These are phyloP conservation scores for Trichophyton verrucosum DNA, from an alignment of 2,329 filamentous ascomycete genomes.

Conservation along the genomic window DNA sequence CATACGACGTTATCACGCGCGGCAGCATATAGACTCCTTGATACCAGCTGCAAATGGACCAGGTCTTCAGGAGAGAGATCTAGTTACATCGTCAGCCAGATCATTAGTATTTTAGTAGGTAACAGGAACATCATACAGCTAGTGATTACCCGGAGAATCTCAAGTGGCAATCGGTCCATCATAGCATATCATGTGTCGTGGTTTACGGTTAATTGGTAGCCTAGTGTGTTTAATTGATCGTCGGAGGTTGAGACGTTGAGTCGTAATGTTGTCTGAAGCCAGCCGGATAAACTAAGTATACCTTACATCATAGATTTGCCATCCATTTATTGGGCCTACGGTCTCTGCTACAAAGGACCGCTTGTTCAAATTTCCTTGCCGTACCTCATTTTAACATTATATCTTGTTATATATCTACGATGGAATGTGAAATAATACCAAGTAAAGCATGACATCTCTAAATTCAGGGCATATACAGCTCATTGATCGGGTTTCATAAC, in stretches of 20 bases:
- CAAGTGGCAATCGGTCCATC: slow-evolving; percentile 49
- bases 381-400: no score
- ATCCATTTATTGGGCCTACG: no score
- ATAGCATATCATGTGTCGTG: background rate
- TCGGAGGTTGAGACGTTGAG: background rate
- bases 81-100: slow-evolving; percentile 20
- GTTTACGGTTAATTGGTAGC: background rate
- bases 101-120: background rate
- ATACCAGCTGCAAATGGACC: slow-evolving; percentile 57
- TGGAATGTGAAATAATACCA: background rate
- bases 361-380: no score
- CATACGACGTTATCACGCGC: slow-evolving; percentile 65
- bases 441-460: background rate
- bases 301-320: no score
- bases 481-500: slow-evolving; percentile 50
- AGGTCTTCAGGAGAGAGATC: slow-evolving; percentile 54
- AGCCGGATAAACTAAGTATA: no score
- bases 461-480: background rate
- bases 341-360: no score
- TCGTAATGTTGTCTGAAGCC: background rate
- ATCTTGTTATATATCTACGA: background rate
- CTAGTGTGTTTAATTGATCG: no score
- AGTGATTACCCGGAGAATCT: slow-evolving; percentile 52
- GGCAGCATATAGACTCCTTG: slow-evolving; percentile 50
- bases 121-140: slow-evolving; percentile 38